Evolutionary conservation across 2,329 filamentous ascomycete species (phyloP).

Genomic region (Colletotrichum sp.): DNA sequence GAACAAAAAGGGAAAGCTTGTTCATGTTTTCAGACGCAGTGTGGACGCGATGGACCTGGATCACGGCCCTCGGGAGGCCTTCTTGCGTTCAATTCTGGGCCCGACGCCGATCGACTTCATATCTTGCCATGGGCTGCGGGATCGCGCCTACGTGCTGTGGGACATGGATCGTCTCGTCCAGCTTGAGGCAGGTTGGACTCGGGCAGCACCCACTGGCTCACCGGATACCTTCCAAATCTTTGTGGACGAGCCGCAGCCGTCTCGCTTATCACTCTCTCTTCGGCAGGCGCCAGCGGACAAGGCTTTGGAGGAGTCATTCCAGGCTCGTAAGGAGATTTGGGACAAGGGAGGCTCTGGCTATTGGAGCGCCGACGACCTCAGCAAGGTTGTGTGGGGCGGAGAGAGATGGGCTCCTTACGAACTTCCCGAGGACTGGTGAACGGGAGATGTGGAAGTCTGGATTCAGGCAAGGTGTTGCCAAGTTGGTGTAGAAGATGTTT

Average conservation of each 20-base stretch:
- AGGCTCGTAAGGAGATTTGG: neutral
- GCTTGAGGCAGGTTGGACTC: neutral
- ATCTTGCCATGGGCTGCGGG: too few species aligned
- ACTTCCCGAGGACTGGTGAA: neutral
- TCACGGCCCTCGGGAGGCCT: neutral
- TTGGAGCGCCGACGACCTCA: neutral
- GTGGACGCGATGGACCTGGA: neutral
- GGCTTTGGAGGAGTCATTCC: fast-evolving
- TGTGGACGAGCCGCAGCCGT: neutral
- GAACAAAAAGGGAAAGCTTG: fast-evolving
- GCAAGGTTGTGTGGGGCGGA: neutral
- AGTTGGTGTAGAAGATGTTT: neutral
- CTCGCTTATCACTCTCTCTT: too few species aligned
- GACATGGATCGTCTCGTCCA: neutral
- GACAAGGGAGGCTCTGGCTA: neutral
- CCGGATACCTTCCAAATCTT: fast-evolving
- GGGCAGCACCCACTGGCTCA: fast-evolving
- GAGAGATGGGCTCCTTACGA: neutral
- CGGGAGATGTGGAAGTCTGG: fast-evolving
- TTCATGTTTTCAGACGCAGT: neutral
- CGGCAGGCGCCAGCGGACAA: neutral
- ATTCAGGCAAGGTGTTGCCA: fast-evolving
- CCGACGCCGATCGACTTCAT: neutral
- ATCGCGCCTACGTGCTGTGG: neutral
- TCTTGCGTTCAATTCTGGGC: fast-evolving